Evolutionary conservation across 163 green algal genomes (phyloP), one percentile per base, ranked within the genome.

Genomic region (Chlamydomonas reinhardtii): DNA sequence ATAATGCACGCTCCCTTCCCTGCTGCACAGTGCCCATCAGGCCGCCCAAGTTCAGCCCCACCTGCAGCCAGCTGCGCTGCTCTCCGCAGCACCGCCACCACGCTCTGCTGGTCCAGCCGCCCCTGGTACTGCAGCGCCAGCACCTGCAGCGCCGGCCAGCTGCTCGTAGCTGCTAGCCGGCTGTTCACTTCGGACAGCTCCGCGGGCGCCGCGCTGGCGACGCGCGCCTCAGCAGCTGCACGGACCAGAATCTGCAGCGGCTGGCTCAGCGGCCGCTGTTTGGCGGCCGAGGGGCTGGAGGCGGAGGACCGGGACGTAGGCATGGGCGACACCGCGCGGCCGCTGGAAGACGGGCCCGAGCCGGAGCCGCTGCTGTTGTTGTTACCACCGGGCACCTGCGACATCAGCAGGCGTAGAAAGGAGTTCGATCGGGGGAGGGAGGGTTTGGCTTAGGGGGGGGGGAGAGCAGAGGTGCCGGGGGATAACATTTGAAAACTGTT

Each of bases 81-180:
- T 62, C 56, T 25, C 29, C 70, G 34, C 6, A 86, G 34, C 37
- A 86, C 69, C 1, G 70, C 80, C 24, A 86, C 80, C 6, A 86
- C 27, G 19, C 20, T 34, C 27, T 25, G 17, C 34, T 79, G 70
- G 54, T 86, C 80, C 34, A 86, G 56, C 5, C 70, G 69, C n/a
- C 80, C 80, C 71, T 79, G 80, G 69, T 79, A 86, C 54, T 86
- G 80, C 31, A 86, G 70, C 25, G 80, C 69, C 9, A 86, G 52
- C 54, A 86, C 32, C 80, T 86, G 80, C 27, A 86, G 39, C 5
- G 43, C 80, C 20, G 80, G 80, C 80, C 80, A 86, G 56, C 56
- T 80, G 19, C 65, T 59, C 35, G 80, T 75, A 3, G 69, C 22
- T 2, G 69, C 54, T 11, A 86, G 56, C 2, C 70, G 69, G 2